A percentile compares a stretch with the other conserved stretches of the same genome.
Evolutionary conservation across 768 basidiomycete genomes (phyloP).

Genomic region (Dictyophora rubrovolvata): DNA sequence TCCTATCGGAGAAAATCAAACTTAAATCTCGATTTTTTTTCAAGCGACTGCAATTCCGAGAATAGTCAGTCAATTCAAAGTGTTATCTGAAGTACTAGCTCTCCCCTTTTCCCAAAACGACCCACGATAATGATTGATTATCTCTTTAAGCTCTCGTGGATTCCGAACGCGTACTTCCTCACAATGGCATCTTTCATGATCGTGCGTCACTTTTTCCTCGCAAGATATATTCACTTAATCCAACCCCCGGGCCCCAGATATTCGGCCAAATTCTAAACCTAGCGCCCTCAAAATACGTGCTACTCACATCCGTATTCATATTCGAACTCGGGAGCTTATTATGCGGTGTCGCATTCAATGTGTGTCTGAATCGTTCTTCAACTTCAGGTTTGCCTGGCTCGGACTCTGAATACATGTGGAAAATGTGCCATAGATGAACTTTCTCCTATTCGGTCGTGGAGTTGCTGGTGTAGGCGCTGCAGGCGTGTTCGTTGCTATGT

Average conservation of each 20-base stretch:
- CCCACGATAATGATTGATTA: neutral
- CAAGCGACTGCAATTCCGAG: constrained; percentile 19
- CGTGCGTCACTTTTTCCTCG: neutral
- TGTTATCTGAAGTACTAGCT: constrained; percentile 16
- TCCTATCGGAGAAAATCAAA: neutral
- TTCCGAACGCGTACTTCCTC: constrained; percentile 15
- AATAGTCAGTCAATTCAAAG: constrained; percentile 22
- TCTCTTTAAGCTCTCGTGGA: constrained; percentile 4
- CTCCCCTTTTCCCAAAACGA: neutral
- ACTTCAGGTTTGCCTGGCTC: too few species aligned
- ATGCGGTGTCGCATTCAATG: constrained; percentile 11
- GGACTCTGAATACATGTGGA: too few species aligned
- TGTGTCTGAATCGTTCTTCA: neutral
- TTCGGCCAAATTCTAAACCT: constrained; percentile 23
- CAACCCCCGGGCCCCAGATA: too few species aligned
- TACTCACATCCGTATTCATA: constrained; percentile 10
- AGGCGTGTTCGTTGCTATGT: constrained; percentile 17
- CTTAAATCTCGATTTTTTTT: neutral
- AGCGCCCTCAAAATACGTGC: constrained; percentile 23
- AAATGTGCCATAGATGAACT: neutral
- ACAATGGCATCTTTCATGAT: constrained; percentile 21
- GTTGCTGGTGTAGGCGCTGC: constrained; percentile 4
- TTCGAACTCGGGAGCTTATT: constrained; percentile 14
- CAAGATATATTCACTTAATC: neutral
- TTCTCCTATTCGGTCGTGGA: constrained; percentile 11